Base-by-base conservation (phyloP, 2,329 filamentous ascomycete species). In the Botryotinia globosa region DNA sequence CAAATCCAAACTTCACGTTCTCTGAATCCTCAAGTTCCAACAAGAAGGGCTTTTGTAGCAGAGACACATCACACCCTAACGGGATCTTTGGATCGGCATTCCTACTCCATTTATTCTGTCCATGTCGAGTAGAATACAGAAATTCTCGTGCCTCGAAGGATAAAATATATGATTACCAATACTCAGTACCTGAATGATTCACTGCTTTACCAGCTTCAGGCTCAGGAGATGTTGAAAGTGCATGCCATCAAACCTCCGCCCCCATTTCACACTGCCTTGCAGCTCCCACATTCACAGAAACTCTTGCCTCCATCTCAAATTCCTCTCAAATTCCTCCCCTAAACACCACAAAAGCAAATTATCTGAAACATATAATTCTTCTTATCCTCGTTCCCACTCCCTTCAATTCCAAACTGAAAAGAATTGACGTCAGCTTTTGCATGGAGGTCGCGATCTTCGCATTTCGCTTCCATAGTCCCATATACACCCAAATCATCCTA, bases 401-500 rank as follows among this genome's bases (percentile, higher is more conserved):
- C 22, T 14, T 59, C 1, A 10, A 37, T 3, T 9, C 14, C 4
- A 25, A 59, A 59, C 20, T 7, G 34, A 59, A 20, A 25, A 10
- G 7, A 8, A 4, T 37, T 5, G 10, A 45, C 42, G 4, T 42
- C 14, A 14, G 16, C 4, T 42, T 42, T 16, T 42, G 42, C 4
- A 42, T 18, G 16, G 42, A 16, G 5, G 6, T 59, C 20, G 22
- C 32, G 2, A 37, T 32, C 22, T 9, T 37, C 20, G 20, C 1
- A 25, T 22, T 3, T 22, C 2, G 2, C 10, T 25, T 12, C 25
- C 25, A 54, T 16, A 16, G 14, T 25, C 20, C 20, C 12, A 34
- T 0, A 1, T 4, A 37, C 8, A 4, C 2, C 20, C 18, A 37
- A 4, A 25, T 4, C 5, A 4, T 22, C 22, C 0, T 0, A 37